Base-by-base conservation (phyloP, 1,284 basidiomycete genomes). In the Wallemia mellicola region DNA sequence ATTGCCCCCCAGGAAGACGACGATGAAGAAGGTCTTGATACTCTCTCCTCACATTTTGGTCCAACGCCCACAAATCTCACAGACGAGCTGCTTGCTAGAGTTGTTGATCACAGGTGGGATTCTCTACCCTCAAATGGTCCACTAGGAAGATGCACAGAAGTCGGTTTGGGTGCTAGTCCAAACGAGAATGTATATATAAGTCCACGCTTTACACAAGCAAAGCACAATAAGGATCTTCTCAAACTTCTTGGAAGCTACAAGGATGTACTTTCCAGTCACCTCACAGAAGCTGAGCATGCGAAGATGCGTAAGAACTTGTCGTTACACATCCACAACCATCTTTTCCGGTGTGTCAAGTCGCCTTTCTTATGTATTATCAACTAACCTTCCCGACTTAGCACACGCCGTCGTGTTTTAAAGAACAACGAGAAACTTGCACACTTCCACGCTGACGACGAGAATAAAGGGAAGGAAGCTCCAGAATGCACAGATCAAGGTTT, bases 401-500 rank as follows among this genome's bases (percentile, higher is more conserved):
- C 91, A 63, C 82, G 92, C n/a, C 79, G 83, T 15, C 76, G 79
- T 7, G 77, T 98, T n/a, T 75, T 95, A 19, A 91, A 91, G 68
- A 94, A 92, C 70, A 96, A 95, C 67, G 88, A 95, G 64, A 80
- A 81, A 57, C 75, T 96, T 15, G 76, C 82, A 0, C 77, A 80
- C 63, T 77, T 79, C 2, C 69, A 74, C 1, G 78, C 83, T 71
- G 67, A 74, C 32, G 67, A 74, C 5, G 70, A 72, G 1, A 71
- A 56, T 30, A 59, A 59, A 5, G 60, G 61, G 27, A 59, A 60
- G 24, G 60, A 63, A 28, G 61, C 65, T 5, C 77, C 80, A 67
- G 83, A 86, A 62, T 77, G 86, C 5, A 83, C 87, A 69, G 92
- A 98, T 68, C 92, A 96, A 75, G 91, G 92, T 24, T 98, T 96